Evolutionary conservation across 768 basidiomycete species (phyloP), one percentile per base, ranked within the genome.

Genomic region (Tephrocybe sp.): DNA sequence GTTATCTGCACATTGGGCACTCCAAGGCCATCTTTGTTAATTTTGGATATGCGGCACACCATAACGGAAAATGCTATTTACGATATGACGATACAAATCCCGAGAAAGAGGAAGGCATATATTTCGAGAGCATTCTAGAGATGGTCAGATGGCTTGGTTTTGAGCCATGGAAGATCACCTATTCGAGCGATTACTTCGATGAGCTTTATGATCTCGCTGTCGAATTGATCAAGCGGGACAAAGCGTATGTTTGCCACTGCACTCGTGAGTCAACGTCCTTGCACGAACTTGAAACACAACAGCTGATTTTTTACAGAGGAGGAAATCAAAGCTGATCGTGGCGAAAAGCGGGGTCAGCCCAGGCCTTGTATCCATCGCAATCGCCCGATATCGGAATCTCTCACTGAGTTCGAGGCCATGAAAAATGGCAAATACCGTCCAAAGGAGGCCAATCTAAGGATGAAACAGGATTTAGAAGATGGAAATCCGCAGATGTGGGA

Each of bases 401-500:
- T 98, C 21, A 64, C 62, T 3, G 94, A 97, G 64, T 98, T 99
- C 59, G 82, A 89, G 68, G 83, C 77, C 49, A 99, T 99, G 97
- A 90, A 84, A 69, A 75, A 84, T 47, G 97, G 97, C 8, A 76
- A 84, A 54, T 98, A 95, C 68, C 77, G 82, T 45, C 93, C 93
- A 45, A 94, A 95, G 58, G 88, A 94, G 67, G 94, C 91, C 30
- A 90, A 88, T 55, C 70, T 99, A 42, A 83, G 97, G 30, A 98
- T 99, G 97, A 99, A 99, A 71, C 91, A 94, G 71, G 91, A 98
- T 64, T 70, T 98, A 22, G 76, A 82, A 39, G 90, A 91, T 52
- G 87, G 88, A 11, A 99, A 98, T 67, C 95, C 95, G 10, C 93
- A 94, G 69, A 97, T 99, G 97, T 99, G 97, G 97, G 97, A 99